Evolutionary conservation across 2,329 filamentous ascomycete genomes (phyloP).

Genomic region (Epichloe elymi): DNA sequence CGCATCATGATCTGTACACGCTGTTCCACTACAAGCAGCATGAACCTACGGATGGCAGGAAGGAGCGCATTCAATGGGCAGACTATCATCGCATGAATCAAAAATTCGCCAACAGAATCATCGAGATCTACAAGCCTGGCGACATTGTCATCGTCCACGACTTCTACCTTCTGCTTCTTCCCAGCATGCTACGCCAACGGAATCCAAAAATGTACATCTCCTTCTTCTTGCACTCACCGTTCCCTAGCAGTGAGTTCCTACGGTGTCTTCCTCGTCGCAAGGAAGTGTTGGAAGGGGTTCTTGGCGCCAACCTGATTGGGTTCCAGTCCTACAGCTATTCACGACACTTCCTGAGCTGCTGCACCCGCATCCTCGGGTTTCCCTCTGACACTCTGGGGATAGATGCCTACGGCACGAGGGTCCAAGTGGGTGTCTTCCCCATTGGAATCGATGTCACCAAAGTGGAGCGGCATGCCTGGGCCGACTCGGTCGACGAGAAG

Average conservation of each 20-base stretch:
- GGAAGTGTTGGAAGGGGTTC: constrained; percentile 76
- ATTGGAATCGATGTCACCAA: constrained; percentile 86
- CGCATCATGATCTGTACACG: constrained; percentile 83
- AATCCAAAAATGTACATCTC: constrained; percentile 84
- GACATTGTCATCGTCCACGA: constrained; percentile 90
- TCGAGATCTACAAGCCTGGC: constrained; percentile 80
- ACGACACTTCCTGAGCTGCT: constrained; percentile 87
- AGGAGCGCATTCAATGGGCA: constrained; percentile 72
- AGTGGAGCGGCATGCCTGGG: constrained; percentile 64
- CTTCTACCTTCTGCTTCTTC: constrained; percentile 83
- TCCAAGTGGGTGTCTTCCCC: constrained; percentile 85
- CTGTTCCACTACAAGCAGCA: constrained; percentile 95
- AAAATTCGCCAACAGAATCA: constrained; percentile 78
- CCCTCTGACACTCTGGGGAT: constrained; percentile 75
- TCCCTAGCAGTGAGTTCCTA: constrained; percentile 92
- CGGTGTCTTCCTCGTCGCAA: constrained; percentile 79
- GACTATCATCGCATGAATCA: constrained; percentile 92
- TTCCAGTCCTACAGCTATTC: constrained; percentile 96
- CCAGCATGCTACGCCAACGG: constrained; percentile 75
- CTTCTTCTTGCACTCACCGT: constrained; percentile 88
- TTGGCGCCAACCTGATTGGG: constrained; percentile 84
- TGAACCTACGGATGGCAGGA: constrained; percentile 72
- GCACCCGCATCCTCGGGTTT: constrained; percentile 81
- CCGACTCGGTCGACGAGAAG: constrained; percentile 54
- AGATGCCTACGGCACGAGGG: constrained; percentile 76